A percentile compares a stretch with the other conserved stretches of the same genome.
Evolutionary conservation across 768 basidiomycete species (phyloP).

Genomic region (Russula griseocarnosa): DNA sequence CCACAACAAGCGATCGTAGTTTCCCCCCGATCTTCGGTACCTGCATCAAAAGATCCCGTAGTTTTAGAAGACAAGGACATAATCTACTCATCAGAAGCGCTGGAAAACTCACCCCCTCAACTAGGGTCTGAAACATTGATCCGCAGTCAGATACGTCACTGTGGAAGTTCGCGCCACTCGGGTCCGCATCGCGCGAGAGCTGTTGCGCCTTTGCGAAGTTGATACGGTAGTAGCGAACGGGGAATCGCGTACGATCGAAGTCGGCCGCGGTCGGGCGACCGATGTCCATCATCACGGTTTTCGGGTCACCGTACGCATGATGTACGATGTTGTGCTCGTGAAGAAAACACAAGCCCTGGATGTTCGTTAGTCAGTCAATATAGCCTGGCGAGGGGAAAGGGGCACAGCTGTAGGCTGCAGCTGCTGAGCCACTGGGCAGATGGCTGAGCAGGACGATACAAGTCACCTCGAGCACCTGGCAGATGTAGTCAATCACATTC

Average conservation of each 20-base stretch:
- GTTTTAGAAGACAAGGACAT: not conserved
- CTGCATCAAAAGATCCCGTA: slow-evolving; percentile 29
- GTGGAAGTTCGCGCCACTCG: slow-evolving; percentile 8
- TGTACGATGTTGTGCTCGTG: slow-evolving; percentile 24
- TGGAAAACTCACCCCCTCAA: slow-evolving; percentile 10
- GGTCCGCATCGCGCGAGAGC: slow-evolving; percentile 15
- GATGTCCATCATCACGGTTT: slow-evolving; percentile 27
- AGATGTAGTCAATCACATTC: slow-evolving; percentile 50
- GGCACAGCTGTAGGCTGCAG: not conserved
- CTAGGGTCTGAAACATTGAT: slow-evolving; percentile 11
- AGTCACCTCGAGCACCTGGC: slow-evolving; percentile 48
- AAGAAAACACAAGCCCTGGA: slow-evolving; percentile 22
- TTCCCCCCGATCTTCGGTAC: slow-evolving; percentile 42
- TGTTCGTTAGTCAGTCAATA: not conserved
- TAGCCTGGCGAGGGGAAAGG: no score
- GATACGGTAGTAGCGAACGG: slow-evolving; percentile 25
- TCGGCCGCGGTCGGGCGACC: slow-evolving; percentile 9
- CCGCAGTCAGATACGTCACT: slow-evolving; percentile 23
- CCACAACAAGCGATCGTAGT: slow-evolving; percentile 43
- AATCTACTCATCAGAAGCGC: not conserved
- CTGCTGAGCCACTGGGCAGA: not conserved
- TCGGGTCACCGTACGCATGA: slow-evolving; percentile 11
- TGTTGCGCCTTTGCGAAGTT: slow-evolving; percentile 19
- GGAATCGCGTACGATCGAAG: slow-evolving; percentile 18
- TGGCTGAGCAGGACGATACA: not conserved